phyloP scores from a whole-genome alignment of 2,329 filamentous ascomycete genomes.

The Aspergillus vadensis region DNA sequence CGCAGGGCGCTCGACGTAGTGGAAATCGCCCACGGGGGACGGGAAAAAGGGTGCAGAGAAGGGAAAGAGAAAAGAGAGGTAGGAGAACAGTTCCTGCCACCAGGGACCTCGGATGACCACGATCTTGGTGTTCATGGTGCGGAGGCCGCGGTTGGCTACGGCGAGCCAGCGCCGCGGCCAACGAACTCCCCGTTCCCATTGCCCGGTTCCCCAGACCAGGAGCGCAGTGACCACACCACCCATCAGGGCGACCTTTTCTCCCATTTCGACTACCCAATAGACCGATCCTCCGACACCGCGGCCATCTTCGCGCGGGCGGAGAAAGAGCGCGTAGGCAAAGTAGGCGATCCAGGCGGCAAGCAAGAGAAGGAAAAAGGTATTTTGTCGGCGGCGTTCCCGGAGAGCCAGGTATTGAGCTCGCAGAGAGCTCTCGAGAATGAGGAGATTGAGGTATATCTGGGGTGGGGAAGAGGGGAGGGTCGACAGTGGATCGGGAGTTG shows the following conservation, averaged over 20 bases:
- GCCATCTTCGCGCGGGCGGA: slow-evolving; percentile 95
- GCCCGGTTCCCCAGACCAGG: slow-evolving; percentile 90
- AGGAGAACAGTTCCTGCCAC: slow-evolving; percentile 75
- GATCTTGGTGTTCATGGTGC: slow-evolving; percentile 94
- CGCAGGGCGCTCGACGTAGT: slow-evolving; percentile 67
- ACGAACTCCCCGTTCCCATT: slow-evolving; percentile 92
- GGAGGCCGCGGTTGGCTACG: slow-evolving; percentile 83
- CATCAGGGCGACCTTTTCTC: slow-evolving; percentile 87
- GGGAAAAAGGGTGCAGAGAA: slow-evolving; percentile 69
- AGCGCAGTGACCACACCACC: slow-evolving; percentile 84
- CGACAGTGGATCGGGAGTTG: slow-evolving; percentile 68
- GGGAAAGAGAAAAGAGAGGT: slow-evolving; percentile 75
- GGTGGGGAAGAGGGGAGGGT: slow-evolving; percentile 86
- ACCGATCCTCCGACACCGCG: slow-evolving; percentile 87
- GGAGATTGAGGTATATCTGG: slow-evolving; percentile 96
- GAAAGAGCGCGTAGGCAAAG: slow-evolving; percentile 88
- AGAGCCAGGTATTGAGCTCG: slow-evolving; percentile 91
- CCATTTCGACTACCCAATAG: slow-evolving; percentile 93
- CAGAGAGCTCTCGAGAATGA: slow-evolving; percentile 92
- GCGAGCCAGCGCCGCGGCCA: slow-evolving; percentile 92
- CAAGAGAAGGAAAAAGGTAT: slow-evolving; percentile 86
- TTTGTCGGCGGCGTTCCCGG: slow-evolving; percentile 82
- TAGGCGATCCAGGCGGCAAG: slow-evolving; percentile 78
- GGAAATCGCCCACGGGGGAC: slow-evolving; percentile 67
- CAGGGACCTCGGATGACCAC: slow-evolving; percentile 82